Conservation (phyloP, 2,329 filamentous ascomycete genomes). For the Lasiodiplodia gonubiensis region DNA sequence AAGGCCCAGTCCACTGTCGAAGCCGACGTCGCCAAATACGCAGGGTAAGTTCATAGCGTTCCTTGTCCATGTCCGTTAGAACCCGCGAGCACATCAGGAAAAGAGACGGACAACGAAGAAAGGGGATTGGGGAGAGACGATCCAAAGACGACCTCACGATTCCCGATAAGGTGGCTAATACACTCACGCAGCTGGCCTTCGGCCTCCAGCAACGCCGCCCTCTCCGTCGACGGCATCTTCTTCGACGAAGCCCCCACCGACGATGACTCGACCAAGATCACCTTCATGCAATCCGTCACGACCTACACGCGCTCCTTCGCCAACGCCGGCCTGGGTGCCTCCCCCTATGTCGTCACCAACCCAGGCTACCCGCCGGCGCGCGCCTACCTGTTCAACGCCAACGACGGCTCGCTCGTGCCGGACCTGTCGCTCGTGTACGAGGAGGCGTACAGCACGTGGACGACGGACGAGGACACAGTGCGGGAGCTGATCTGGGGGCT, state of each 20-base stretch:
- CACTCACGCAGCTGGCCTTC: background rate
- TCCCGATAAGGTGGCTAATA: background rate
- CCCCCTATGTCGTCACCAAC: constrained; percentile 16
- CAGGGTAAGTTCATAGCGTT: background rate
- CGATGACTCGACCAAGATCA: background rate
- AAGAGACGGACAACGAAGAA: too few species aligned
- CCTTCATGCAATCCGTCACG: background rate
- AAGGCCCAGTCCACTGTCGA: constrained; percentile 65
- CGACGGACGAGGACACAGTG: background rate
- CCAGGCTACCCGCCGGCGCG: constrained; percentile 5
- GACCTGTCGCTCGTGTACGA: constrained; percentile 16
- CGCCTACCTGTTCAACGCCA: background rate
- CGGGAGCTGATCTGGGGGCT: background rate
- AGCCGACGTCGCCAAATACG: constrained; percentile 5
- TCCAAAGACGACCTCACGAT: too few species aligned
- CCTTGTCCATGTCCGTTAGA: too few species aligned
- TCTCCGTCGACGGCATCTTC: constrained; percentile 15
- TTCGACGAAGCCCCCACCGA: constrained; percentile 17
- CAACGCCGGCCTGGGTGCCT: background rate
- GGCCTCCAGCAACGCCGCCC: background rate
- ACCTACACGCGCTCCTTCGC: background rate
- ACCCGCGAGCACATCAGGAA: too few species aligned
- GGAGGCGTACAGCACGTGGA: constrained; percentile 4
- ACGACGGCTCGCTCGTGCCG: background rate
- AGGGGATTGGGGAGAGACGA: too few species aligned